Base-by-base conservation (phyloP, 306 rosid genomes). In the Lathyrus sativus region DNA sequence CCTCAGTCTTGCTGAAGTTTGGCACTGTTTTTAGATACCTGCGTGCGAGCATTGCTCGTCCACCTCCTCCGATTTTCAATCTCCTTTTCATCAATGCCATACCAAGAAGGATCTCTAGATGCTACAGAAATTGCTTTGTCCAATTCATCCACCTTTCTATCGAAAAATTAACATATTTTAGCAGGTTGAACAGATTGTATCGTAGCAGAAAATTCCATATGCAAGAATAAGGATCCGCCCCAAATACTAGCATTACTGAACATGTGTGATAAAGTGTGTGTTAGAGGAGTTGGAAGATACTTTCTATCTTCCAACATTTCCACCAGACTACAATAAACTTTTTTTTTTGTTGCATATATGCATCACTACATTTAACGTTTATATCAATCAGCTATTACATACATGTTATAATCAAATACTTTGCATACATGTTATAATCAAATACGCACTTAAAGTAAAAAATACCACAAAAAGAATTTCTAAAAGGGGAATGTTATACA, bases 131-230 rank as follows among this genome's bases (percentile, higher is more conserved):
- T 85, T 74, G 99, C 87, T 82, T 88, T 95, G 82, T 84, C 92
- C 89, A 95, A 81, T 74, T 91, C 97, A 71, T 95, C 99, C 77
- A 95, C 91, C 99, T 95, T 88, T 84, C 96, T 87, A 95, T 91
- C 89, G 80, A 81, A 87, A 92, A 86, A 83, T 85, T 84, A 81
- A 74, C 70, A 70, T 70, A 76, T 84, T 76, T 93, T 88, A 90
- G 91, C 72, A 67, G 51, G 75, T 74, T 70, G 73, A 59, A 71
- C 19, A 62, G 51, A 15, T 78, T 59, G 41, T 4, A 17, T 51
- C n/a, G 58, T 66, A 74, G 18, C 67, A 37, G 43, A n/a, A 62
- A 49, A 57, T 9, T 44, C 28, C 48, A 70, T 13, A 48, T 2
- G 26, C 60, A 43, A 62, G 4, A 43, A 39, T 51, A 43, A 63